Evolutionary conservation across 371 early-diverging fungal genomes (phyloP), one percentile per base, ranked within the genome.

Genomic region (Blakeslea trispora): DNA sequence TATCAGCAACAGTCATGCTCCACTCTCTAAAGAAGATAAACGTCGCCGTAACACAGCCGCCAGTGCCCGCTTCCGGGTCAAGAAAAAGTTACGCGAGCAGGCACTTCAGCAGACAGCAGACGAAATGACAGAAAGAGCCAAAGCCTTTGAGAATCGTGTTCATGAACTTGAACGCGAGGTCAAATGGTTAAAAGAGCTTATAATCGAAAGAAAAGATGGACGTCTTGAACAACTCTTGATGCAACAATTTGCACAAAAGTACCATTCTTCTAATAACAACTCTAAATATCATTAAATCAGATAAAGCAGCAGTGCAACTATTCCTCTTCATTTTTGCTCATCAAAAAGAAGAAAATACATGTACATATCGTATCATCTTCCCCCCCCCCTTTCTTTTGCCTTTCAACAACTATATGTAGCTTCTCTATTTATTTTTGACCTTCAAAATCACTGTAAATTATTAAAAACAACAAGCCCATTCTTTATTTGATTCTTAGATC

Each of bases 41-140:
- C 86, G 97, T 18, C 78, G 87, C 18, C 81, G 96, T 11, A 97
- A 97, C 80, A 97, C 96, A 2, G 94, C 89, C 1, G 98, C 98
- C 0, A 94, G 94, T 9, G 96, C 96, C 5, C 81, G 98, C n/a
- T 98, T 98, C 82, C 85, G 98, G 0, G 81, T 93, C 40, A 94
- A 95, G 83, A 98, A 96, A 69, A 93, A 93, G 64, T 61, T 82
- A 55, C 84, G 91, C 37, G 96, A 96, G 69, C 89, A 93, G 76
- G 88, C 82, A 6, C 77, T 96, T 17, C 93, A 94, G 66, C 81
- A 79, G 32, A 89, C 89, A 0, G 94, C 95, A 3, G 76, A 83
- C 46, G 93, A 91, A 56, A 88, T 95, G 92, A 83, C 88, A 0
- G 85, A 79, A 35, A 90, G 87, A 69, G 85, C 87, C 9, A 86